Evolutionary conservation across 2,329 filamentous ascomycete species (phyloP), one percentile per base, ranked within the genome.

Genomic region (Ceratocystis papillata): DNA sequence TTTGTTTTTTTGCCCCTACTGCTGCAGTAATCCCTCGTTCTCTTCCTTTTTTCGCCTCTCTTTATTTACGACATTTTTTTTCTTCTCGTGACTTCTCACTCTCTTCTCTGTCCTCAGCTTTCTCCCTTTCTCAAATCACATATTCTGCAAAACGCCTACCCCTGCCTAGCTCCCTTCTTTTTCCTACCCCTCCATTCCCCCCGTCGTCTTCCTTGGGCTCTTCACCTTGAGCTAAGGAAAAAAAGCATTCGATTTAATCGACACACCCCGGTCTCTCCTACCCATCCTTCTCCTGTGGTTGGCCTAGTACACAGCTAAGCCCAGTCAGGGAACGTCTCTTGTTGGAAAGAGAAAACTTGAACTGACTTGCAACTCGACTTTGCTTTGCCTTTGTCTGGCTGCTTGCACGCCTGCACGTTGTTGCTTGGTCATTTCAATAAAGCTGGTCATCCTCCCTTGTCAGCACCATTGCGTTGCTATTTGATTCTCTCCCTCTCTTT

Each of bases 381-480:
- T 37, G 25, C 44, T 22, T 50, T 59, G 37, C 17, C 22, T 65
- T 65, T 22, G 17, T 60, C 55, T 25, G 25, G 59, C 48, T 37
- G 63, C 30, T 44, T 48, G 20, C 28, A 64, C 46, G 44, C 25
- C 61, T 44, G 41, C 59, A 62, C 45, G 45, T 48, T 33, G 46
- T 37, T 63, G 59, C 17, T 45, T 22, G 59, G 46, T 60, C 41
- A 59, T 53, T 45, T 41, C 59, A 53, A 64, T 64, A 64, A 57
- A 65, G 48, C 53, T 41, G 53, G 25, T 59, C 22, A 12, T 50
- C 20, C 45, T 63, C 61, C 37, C 61, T 48, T 45, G 59, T 22
- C 28, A 17, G 17, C 33, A 50, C 46, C 45, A 17, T 41, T 41
- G 37, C 20, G 8, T 41, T 15, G 25, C 15, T 20, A 10, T 37